Percentiles rank a stretch among this genome's conserved stretches.
Conservation (phyloP, 2,329 filamentous ascomycete species). For the Allantophomopsis cytisporea region DNA sequence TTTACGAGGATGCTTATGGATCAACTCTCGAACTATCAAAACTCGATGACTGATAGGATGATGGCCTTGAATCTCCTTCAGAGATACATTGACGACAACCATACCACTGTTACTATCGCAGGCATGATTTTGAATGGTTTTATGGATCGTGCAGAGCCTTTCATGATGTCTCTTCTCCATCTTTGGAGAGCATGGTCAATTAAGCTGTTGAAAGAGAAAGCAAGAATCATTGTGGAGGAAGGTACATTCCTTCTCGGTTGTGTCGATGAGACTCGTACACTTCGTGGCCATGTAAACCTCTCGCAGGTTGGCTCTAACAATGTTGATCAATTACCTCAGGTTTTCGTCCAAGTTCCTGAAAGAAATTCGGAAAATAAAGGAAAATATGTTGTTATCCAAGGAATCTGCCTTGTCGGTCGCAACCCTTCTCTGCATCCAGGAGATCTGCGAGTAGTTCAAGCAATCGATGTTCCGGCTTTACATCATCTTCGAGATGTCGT, state of each 20-base stretch:
- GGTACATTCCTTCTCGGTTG: slow-evolving; percentile 84
- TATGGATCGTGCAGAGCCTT: slow-evolving; percentile 61
- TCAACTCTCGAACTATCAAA: slow-evolving; percentile 56
- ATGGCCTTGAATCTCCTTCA: slow-evolving; percentile 56
- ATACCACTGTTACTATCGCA: slow-evolving; percentile 61
- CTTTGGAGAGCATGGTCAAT: slow-evolving; percentile 85
- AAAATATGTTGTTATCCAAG: slow-evolving; percentile 51
- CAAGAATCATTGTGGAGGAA: slow-evolving; percentile 66
- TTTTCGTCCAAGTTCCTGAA: slow-evolving; percentile 73
- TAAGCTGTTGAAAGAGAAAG: slow-evolving; percentile 86
- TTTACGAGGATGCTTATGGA: slow-evolving; percentile 55
- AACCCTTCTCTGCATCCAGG: slow-evolving; percentile 93
- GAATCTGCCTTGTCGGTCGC: slow-evolving; percentile 71
- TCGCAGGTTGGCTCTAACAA: slow-evolving; percentile 18
- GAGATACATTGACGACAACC: slow-evolving; percentile 73
- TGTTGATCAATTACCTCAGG: slow-evolving; percentile 54
- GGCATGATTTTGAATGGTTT: slow-evolving; percentile 72
- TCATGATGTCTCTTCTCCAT: slow-evolving; percentile 63
- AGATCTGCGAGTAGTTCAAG: slow-evolving; percentile 77
- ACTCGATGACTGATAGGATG: slow-evolving; percentile 51
- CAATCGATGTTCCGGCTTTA: slow-evolving; percentile 62
- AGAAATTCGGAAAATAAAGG: slow-evolving; percentile 26
- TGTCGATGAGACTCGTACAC: slow-evolving; percentile 66
- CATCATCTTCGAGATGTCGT: slow-evolving; percentile 73
- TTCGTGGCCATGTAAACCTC: slow-evolving; percentile 55